Conservation (phyloP, 768 basidiomycete species). For the Termitomyces sp. region DNA sequence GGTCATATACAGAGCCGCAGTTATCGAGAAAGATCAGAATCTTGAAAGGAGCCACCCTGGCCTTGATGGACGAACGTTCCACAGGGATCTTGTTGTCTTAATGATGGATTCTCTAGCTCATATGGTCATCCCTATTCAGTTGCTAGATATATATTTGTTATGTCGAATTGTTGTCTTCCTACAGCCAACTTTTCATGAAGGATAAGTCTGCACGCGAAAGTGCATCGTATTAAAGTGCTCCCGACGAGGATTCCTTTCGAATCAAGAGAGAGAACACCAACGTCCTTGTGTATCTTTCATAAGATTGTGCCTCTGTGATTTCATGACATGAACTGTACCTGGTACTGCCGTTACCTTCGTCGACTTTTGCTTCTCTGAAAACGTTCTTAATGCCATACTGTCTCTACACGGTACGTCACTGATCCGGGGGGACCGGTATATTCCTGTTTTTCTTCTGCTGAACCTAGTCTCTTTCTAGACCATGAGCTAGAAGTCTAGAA, state of each 20-base stretch:
- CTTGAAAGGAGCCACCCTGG: constrained; percentile 45
- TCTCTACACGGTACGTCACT: neutral
- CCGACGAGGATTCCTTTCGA: too few relatives aligned
- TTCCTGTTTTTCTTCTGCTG: too few relatives aligned
- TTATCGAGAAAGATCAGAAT: constrained; percentile 35
- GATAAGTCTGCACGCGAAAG: too few relatives aligned
- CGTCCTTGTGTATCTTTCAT: too few relatives aligned
- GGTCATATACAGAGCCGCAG: constrained; percentile 29
- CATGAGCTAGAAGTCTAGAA: too few relatives aligned
- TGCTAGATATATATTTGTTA: neutral
- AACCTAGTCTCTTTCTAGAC: too few relatives aligned
- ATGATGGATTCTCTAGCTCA: neutral
- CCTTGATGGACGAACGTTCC: constrained; percentile 45
- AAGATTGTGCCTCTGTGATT: neutral
- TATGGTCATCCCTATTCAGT: neutral
- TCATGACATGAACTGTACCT: neutral
- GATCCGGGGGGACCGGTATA: neutral
- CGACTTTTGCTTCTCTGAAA: neutral
- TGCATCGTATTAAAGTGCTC: too few relatives aligned
- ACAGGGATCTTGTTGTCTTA: constrained; percentile 43
- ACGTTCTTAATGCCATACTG: neutral
- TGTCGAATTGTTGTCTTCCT: neutral
- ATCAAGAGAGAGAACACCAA: too few relatives aligned
- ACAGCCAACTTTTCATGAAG: neutral
- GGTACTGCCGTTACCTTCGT: neutral